phyloP scores from a whole-genome alignment of 805 yeast genomes.

The Barnettozyma botsteinii region DNA sequence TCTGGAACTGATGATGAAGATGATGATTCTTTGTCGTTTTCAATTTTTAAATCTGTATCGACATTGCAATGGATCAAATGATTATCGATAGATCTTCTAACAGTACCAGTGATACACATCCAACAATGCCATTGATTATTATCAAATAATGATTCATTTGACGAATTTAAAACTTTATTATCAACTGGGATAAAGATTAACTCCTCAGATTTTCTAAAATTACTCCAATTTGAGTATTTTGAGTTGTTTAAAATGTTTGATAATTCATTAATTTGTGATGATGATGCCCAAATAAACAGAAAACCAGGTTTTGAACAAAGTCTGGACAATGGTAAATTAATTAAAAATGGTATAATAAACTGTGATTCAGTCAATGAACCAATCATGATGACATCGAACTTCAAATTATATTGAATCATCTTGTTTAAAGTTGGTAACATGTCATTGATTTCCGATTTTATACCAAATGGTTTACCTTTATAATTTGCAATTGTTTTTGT shows the following conservation, averaged over 20 bases:
- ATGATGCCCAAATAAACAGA: slow-evolving; percentile 81
- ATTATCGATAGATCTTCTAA: slow-evolving; percentile 75
- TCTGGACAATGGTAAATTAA: slow-evolving; percentile 62
- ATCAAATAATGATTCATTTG: slow-evolving; percentile 50
- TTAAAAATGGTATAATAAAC: slow-evolving; percentile 54
- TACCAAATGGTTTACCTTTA: slow-evolving; percentile 63
- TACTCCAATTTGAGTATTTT: slow-evolving; percentile 44
- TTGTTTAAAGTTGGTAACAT: slow-evolving; percentile 51
- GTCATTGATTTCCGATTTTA: slow-evolving; percentile 43
- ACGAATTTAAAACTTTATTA: slow-evolving; percentile 30
- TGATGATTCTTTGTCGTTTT: slow-evolving; percentile 30
- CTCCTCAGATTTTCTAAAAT: slow-evolving; percentile 86
- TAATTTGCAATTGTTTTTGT: slow-evolving; percentile 46
- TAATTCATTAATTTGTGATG: slow-evolving; percentile 61
- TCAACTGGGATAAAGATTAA: slow-evolving; percentile 74
- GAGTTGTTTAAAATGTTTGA: slow-evolving; percentile 48
- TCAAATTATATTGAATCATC: slow-evolving; percentile 57
- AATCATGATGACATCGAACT: slow-evolving; percentile 88
- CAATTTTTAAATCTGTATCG: slow-evolving; percentile 82
- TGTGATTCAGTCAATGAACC: slow-evolving; percentile 80
- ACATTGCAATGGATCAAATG: slow-evolving; percentile 88
- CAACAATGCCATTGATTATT: slow-evolving; percentile 94
- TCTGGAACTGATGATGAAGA: slow-evolving; percentile 56
- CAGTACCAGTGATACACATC: slow-evolving; percentile 96
- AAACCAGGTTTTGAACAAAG: slow-evolving; percentile 83